These are phyloP conservation scores for Syzygium oleosum DNA, from an alignment of 345 rosid genomes.

Conservation along the genomic window DNA sequence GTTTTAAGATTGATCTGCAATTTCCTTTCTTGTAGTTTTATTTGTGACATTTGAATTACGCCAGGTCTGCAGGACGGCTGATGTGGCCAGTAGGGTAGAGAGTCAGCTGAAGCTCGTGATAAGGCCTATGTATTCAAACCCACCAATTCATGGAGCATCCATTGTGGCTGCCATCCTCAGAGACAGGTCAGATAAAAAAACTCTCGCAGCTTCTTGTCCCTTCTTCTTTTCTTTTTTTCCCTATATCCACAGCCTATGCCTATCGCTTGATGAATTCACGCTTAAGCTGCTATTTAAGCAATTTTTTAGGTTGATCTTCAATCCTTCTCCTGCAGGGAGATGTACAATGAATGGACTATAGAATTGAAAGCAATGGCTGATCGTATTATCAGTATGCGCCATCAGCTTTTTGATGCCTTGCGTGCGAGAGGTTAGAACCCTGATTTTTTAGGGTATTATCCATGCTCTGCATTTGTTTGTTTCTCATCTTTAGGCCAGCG, in stretches of 20 bases:
- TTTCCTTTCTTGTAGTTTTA: background rate
- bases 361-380: constrained; percentile 84
- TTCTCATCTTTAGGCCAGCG: background rate
- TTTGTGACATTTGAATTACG: background rate
- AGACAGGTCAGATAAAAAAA: constrained; percentile 33
- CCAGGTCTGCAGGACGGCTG: constrained; percentile 81
- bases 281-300: background rate
- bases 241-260: background rate
- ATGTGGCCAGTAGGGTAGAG: constrained; percentile 69
- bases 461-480: background rate
- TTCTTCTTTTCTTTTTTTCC: background rate
- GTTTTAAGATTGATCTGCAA: background rate
- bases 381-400: constrained; percentile 73
- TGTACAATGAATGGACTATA: constrained; percentile 65
- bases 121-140: constrained; percentile 88
- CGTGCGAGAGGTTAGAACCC: constrained; percentile 26
- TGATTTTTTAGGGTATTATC: background rate
- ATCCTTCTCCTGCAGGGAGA: constrained; percentile 18
- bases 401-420: constrained; percentile 63
- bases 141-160: constrained; percentile 89
- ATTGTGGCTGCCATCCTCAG: constrained; percentile 68
- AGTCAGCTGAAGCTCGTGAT: constrained; percentile 87
- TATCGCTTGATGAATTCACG: background rate
- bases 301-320: background rate
- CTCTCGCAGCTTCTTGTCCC: background rate